A percentile compares a stretch with the other conserved stretches of the same genome.
phyloP scores from a whole-genome alignment of 257 asterid species.

The Apocynum venetum region DNA sequence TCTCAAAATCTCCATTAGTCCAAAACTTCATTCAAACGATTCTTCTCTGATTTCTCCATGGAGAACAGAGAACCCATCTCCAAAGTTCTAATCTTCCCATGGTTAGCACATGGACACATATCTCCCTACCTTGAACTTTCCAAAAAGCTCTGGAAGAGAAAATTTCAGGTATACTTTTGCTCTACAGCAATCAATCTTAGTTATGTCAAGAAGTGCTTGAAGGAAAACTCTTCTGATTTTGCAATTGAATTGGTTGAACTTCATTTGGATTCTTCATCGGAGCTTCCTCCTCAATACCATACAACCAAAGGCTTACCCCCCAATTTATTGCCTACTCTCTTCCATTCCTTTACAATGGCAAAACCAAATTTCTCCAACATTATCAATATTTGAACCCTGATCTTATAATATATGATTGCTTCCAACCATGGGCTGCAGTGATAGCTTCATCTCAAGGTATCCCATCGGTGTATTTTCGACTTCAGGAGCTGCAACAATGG shows the following conservation, averaged over 20 bases:
- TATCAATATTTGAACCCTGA: conserved; percentile 11
- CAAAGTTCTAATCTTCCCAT: conserved; percentile 6
- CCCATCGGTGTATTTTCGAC: not conserved
- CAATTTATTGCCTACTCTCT: conserved; percentile 1
- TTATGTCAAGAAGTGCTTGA: conserved; percentile 4
- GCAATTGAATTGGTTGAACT: conserved; percentile 16
- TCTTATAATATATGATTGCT: conserved; percentile 6
- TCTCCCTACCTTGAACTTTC: conserved; percentile 13
- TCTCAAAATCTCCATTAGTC: no score
- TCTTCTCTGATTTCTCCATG: not conserved
- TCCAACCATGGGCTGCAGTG: conserved; percentile 14
- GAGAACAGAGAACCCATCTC: not conserved
- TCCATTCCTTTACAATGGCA: not conserved
- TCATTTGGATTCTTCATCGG: not conserved
- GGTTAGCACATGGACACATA: conserved; percentile 16
- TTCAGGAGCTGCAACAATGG: not conserved
- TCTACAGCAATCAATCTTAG: conserved; percentile 7
- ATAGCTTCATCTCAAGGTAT: conserved; percentile 6
- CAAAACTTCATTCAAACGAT: no score
- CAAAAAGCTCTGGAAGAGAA: conserved; percentile 1
- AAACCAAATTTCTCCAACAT: not conserved
- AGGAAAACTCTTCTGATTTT: not conserved
- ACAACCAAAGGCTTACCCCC: conserved; percentile 3
- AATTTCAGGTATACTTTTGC: conserved; percentile 7
- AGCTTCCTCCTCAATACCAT: conserved; percentile 8